Evolutionary conservation across 2,329 filamentous ascomycete genomes (phyloP).

Genomic region (Ilyonectria destructans): DNA sequence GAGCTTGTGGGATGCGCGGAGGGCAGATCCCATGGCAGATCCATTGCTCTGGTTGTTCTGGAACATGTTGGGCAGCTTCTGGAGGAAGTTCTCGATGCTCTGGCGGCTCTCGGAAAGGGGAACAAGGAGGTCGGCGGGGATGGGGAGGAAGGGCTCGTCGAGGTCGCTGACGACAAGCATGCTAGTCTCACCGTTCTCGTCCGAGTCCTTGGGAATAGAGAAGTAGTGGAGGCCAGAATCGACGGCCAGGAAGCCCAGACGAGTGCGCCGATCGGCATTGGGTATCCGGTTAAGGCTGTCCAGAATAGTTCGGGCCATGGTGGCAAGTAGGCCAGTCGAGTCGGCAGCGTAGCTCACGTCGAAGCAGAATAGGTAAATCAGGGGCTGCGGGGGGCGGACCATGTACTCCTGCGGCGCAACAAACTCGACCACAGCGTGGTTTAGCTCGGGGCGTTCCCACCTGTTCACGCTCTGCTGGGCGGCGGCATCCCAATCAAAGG

Average conservation of each 20-base stretch:
- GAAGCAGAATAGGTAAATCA: conserved; percentile 96
- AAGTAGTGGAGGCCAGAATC: conserved; percentile 98
- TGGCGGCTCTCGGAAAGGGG: conserved; percentile 90
- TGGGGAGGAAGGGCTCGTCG: conserved; percentile 96
- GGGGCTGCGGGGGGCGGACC: conserved; percentile 95
- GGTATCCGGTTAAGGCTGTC: conserved; percentile 97
- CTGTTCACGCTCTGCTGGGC: conserved; percentile 92
- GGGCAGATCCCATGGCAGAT: conserved; percentile 95
- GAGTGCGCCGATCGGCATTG: conserved; percentile 94
- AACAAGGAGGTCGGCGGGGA: conserved; percentile 92
- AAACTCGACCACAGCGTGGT: conserved; percentile 97
- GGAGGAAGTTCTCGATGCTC: conserved; percentile 92
- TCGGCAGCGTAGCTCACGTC: conserved; percentile 94
- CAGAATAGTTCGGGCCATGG: conserved; percentile 91
- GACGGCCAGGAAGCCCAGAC: conserved; percentile 94
- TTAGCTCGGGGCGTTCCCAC: conserved; percentile 93
- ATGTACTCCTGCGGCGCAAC: conserved; percentile 99
- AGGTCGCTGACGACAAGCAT: conserved; percentile 97
- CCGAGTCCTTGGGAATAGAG: conserved; percentile 89
- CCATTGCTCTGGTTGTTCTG: conserved; percentile 90
- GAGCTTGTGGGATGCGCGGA: conserved; percentile 94
- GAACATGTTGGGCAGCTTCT: conserved; percentile 96
- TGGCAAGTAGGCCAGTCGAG: conserved; percentile 91
- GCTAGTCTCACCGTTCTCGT: conserved; percentile 86
- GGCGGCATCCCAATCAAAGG: conserved; percentile 97